phyloP scores from a whole-genome alignment of 257 asterid species.

The Fraxinus pennsylvanica region DNA sequence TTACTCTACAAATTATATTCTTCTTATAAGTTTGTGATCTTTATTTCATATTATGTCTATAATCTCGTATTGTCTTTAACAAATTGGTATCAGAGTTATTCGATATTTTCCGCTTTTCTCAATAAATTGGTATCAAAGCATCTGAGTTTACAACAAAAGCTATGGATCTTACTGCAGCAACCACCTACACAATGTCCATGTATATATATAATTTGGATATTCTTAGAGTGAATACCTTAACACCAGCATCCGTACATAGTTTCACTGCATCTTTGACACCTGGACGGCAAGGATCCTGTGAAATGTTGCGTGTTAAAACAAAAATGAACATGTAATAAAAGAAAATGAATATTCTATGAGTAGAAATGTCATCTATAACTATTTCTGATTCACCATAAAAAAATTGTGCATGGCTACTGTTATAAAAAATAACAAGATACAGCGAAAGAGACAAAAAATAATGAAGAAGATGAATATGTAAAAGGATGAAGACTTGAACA shows the following conservation, averaged over 20 bases:
- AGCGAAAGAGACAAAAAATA: too few relatives aligned
- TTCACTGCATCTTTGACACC: conserved; percentile 92
- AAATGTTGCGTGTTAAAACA: conserved; percentile 19
- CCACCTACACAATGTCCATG: conserved; percentile 10
- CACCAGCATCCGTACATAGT: conserved; percentile 81
- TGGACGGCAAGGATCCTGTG: conserved; percentile 97
- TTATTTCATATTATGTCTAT: too few relatives aligned
- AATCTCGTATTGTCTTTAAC: too few relatives aligned
- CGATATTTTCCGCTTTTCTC: too few relatives aligned
- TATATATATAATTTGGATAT: conserved; percentile 12
- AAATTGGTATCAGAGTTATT: too few relatives aligned
- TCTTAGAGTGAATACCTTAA: conserved; percentile 56
- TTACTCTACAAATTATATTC: too few relatives aligned
- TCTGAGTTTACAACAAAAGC: not conserved
- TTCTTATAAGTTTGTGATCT: too few relatives aligned
- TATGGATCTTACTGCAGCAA: not conserved
- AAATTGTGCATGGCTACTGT: not conserved
- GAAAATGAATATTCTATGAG: not conserved
- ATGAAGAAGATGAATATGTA: too few relatives aligned
- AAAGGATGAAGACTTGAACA: too few relatives aligned
- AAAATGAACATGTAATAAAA: not conserved
- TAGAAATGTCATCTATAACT: conserved; percentile 3
- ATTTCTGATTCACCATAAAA: conserved; percentile 12
- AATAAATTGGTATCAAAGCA: too few relatives aligned
- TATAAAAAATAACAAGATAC: too few relatives aligned